Evolutionary conservation across 169 alveolate species (phyloP).

Genomic region (Babesia gibsoni): DNA sequence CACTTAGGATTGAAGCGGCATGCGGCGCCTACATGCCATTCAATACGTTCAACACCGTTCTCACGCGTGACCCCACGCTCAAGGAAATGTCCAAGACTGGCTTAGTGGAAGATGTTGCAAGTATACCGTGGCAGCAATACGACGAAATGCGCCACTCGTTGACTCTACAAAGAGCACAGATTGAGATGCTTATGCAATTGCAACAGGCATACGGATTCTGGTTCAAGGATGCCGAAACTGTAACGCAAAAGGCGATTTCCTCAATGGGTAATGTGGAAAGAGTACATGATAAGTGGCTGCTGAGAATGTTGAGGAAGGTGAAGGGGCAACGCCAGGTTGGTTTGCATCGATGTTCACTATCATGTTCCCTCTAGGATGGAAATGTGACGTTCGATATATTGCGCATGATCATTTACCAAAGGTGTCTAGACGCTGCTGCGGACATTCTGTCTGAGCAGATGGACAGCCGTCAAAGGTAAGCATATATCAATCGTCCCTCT

Average conservation of each 20-base stretch:
- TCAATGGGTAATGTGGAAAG: constrained; percentile 27
- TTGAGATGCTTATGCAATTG: constrained; percentile 36
- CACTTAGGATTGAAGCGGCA: constrained; percentile 28
- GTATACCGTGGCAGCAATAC: constrained; percentile 50
- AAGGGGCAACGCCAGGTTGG: constrained; percentile 34
- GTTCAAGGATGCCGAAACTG: constrained; percentile 35
- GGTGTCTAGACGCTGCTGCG: constrained; percentile 54
- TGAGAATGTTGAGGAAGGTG: constrained; percentile 44
- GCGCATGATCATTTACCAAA: constrained; percentile 44
- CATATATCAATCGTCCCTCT: neutral
- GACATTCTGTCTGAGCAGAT: constrained; percentile 45
- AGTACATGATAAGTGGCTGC: constrained; percentile 59
- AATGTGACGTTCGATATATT: constrained; percentile 18
- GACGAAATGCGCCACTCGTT: constrained; percentile 62
- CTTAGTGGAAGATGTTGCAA: constrained; percentile 34
- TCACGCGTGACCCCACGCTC: constrained; percentile 52
- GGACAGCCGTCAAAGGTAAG: constrained; percentile 43
- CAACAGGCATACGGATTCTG: constrained; percentile 44
- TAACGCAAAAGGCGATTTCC: constrained; percentile 16
- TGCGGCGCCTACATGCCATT: constrained; percentile 39
- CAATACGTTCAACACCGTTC: constrained; percentile 16
- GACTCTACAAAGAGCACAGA: constrained; percentile 36
- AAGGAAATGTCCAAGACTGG: constrained; percentile 32
- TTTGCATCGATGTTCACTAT: neutral
- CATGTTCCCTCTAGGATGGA: neutral